A percentile compares a stretch with the other conserved stretches of the same genome.
These are phyloP conservation scores for Cyathus striatus DNA, from an alignment of 768 basidiomycete species.

Conservation along the genomic window DNA sequence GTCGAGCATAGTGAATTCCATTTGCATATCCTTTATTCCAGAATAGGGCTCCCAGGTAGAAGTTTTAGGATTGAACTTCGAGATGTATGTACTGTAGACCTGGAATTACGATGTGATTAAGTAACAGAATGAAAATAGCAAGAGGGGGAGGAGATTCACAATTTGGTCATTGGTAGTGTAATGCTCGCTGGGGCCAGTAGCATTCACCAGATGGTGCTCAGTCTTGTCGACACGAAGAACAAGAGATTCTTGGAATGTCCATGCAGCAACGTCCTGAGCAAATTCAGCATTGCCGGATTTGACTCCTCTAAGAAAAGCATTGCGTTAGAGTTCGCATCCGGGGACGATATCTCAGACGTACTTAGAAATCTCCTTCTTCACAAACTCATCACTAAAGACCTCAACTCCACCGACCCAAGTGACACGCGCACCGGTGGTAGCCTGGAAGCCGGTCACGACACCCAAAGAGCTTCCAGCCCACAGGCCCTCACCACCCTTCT, in stretches of 20 bases:
- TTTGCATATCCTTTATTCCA: slow-evolving; percentile 72
- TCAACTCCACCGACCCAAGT: slow-evolving; percentile 81
- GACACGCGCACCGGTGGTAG: slow-evolving; percentile 67
- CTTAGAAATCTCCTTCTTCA: slow-evolving; percentile 56
- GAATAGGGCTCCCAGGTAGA: slow-evolving; percentile 70
- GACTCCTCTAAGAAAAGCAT: slow-evolving; percentile 35
- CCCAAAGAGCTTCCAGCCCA: slow-evolving; percentile 78
- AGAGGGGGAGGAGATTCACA: slow-evolving; percentile 24
- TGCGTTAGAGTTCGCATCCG: neutral
- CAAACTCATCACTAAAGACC: slow-evolving; percentile 73
- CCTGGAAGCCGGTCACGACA: slow-evolving; percentile 88
- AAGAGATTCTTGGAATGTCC: slow-evolving; percentile 87
- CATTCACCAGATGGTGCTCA: slow-evolving; percentile 68
- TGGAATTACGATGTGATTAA: slow-evolving; percentile 25
- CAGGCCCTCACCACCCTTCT: slow-evolving; percentile 71
- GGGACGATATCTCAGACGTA: slow-evolving; percentile 33
- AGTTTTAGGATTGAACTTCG: slow-evolving; percentile 53
- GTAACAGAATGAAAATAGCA: slow-evolving; percentile 1
- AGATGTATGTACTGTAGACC: slow-evolving; percentile 74
- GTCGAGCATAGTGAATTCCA: slow-evolving; percentile 99
- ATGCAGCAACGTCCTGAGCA: slow-evolving; percentile 68
- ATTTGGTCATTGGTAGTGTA: slow-evolving; percentile 89
- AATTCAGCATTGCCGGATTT: slow-evolving; percentile 76
- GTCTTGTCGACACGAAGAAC: slow-evolving; percentile 75
- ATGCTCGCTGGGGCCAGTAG: slow-evolving; percentile 53